Evolutionary conservation across 2,329 filamentous ascomycete genomes (phyloP).

Genomic region (Verticillium tricorpus): DNA sequence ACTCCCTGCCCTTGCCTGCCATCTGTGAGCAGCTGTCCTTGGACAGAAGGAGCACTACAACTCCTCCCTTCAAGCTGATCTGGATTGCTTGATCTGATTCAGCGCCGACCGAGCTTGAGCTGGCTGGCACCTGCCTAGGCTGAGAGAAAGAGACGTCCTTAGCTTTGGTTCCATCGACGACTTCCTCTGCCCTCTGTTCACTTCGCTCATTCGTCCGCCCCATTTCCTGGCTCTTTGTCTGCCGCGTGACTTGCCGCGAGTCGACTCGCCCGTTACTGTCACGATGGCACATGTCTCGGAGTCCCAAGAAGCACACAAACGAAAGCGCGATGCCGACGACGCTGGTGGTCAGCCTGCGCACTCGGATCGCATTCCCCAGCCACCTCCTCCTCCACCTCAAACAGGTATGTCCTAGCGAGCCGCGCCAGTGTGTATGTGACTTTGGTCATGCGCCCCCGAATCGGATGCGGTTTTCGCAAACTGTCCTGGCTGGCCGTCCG

Average conservation of each 20-base stretch:
- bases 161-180: not conserved
- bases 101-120: not conserved
- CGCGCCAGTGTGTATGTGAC: not conserved
- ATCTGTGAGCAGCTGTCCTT: not conserved
- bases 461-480: not conserved
- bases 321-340: conserved; percentile 44
- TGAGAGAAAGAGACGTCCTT: not conserved
- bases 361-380: conserved; percentile 37
- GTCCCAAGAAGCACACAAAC: conserved; percentile 36
- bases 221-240: not conserved
- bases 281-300: conserved; percentile 39
- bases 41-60: not conserved
- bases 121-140: not conserved
- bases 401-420: conserved; percentile 35
- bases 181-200: not conserved
- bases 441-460: not conserved
- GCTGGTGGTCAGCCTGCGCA: conserved; percentile 30
- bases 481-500: not conserved
- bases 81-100: not conserved
- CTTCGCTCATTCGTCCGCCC: not conserved
- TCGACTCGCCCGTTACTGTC: not conserved
- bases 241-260: not conserved
- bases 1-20: not conserved
- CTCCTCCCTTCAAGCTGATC: not conserved
- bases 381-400: conserved; percentile 32